phyloP scores from a whole-genome alignment of 2,329 filamentous ascomycete genomes.

The Verticillium klebahnii region DNA sequence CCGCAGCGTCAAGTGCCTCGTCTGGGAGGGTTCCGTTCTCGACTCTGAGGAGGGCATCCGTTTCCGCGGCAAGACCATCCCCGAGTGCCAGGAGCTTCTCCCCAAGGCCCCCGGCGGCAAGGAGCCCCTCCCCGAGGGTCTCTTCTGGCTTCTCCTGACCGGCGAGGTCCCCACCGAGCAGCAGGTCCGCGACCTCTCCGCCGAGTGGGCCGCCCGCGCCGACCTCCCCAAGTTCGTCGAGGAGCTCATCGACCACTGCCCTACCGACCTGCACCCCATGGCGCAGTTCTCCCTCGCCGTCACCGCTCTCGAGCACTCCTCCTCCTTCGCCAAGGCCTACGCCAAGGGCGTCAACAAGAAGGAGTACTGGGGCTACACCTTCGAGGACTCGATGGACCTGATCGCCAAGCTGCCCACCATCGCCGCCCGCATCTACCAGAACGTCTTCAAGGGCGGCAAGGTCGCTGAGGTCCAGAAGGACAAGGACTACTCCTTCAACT shows the following conservation, averaged over 20 bases:
- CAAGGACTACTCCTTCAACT: constrained; percentile 99
- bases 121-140: constrained; percentile 96
- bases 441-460: constrained; percentile 99
- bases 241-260: constrained; percentile 99
- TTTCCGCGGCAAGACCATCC: constrained; percentile 98
- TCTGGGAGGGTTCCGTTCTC: constrained; percentile 98
- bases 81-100: constrained; percentile 95
- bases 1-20: constrained; percentile 96
- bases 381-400: constrained; percentile 99
- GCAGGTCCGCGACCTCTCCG: constrained; percentile 96
- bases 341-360: constrained; percentile 99
- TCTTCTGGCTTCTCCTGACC: constrained; percentile 99
- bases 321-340: constrained; percentile 96
- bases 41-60: constrained; percentile 99
- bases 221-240: constrained; percentile 97
- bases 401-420: constrained; percentile 99
- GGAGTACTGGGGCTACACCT: constrained; percentile 99
- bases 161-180: constrained; percentile 97
- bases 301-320: constrained; percentile 97
- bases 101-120: constrained; percentile 95
- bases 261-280: constrained; percentile 98
- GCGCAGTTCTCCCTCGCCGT: constrained; percentile 98
- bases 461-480: constrained; percentile 94
- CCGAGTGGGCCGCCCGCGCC: constrained; percentile 97
- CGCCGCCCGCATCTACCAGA: constrained; percentile 98